Conservation (phyloP, 2,329 filamentous ascomycete genomes). For the Cephalotrichum gorgonifer region DNA sequence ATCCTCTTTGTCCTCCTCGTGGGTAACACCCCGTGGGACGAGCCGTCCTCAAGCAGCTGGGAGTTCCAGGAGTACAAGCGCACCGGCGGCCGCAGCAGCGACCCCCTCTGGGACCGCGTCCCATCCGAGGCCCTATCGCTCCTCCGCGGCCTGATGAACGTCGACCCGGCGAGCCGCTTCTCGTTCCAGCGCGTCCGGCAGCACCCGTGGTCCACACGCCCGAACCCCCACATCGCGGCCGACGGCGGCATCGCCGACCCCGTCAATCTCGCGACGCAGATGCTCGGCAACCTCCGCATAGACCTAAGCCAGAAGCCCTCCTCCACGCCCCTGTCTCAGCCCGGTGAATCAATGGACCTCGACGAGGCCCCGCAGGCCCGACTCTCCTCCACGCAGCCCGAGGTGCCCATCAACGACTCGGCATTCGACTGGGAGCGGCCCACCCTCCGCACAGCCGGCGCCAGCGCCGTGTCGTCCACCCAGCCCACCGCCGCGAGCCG, state of each 20-base stretch:
- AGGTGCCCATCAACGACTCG: slow-evolving; percentile 62
- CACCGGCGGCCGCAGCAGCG: slow-evolving; percentile 68
- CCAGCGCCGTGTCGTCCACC: slow-evolving; percentile 35
- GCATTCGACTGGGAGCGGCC: slow-evolving; percentile 86
- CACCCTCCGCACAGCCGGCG: slow-evolving; percentile 29
- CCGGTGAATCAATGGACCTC: slow-evolving; percentile 60
- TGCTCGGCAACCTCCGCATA: slow-evolving; percentile 85
- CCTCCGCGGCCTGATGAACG: slow-evolving; percentile 83
- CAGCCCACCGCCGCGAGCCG: slow-evolving; percentile 32
- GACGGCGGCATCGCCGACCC: slow-evolving; percentile 72
- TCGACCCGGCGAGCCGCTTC: slow-evolving; percentile 67
- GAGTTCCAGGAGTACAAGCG: slow-evolving; percentile 84
- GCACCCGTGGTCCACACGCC: slow-evolving; percentile 89
- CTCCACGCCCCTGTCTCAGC: slow-evolving; percentile 21
- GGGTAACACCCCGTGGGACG: slow-evolving; percentile 96
- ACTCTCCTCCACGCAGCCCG: slow-evolving; percentile 77
- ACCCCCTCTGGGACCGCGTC: slow-evolving; percentile 76
- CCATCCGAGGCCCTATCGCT: slow-evolving; percentile 68
- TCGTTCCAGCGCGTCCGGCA: slow-evolving; percentile 76
- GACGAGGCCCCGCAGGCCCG: slow-evolving; percentile 45
- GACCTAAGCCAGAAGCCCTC: slow-evolving; percentile 66
- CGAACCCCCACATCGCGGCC: slow-evolving; percentile 63
- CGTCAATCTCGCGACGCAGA: slow-evolving; percentile 78
- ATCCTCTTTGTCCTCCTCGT: slow-evolving; percentile 94
- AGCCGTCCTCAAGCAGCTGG: slow-evolving; percentile 75